phyloP scores from a whole-genome alignment of 257 asterid genomes.

The Fraxinus anomala region DNA sequence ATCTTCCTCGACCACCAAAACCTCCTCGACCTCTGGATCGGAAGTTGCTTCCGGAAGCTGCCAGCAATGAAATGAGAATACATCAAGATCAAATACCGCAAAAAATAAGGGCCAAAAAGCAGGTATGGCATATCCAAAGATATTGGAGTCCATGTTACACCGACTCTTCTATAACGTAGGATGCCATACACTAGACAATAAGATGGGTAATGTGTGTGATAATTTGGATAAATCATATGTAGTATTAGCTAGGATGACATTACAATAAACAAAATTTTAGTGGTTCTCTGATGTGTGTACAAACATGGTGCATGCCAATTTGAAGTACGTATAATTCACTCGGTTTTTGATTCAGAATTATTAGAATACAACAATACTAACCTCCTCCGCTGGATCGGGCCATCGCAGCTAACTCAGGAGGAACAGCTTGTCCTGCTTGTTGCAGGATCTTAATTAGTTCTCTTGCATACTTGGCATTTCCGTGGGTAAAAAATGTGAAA shows the following conservation, averaged over 20 bases:
- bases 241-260: not conserved
- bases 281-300: not conserved
- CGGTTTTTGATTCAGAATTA: not conserved
- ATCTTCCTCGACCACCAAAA: not conserved
- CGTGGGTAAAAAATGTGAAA: constrained; percentile 75
- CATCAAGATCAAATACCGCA: not conserved
- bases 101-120: not conserved
- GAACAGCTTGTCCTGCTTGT: constrained; percentile 80
- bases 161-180: not conserved
- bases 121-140: not conserved
- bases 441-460: constrained; percentile 75
- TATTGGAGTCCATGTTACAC: not conserved
- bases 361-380: constrained; percentile 28
- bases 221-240: too few relatives aligned
- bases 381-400: constrained; percentile 62
- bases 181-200: not conserved
- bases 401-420: constrained; percentile 76
- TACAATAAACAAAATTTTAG: not conserved
- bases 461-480: constrained; percentile 64
- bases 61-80: constrained; percentile 12
- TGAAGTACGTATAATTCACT: not conserved
- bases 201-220: not conserved
- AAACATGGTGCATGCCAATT: not conserved
- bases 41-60: constrained; percentile 67
- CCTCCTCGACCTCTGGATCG: constrained; percentile 80